Percentiles rank a stretch among this genome's conserved stretches.
These are phyloP conservation scores for Peronospora belbahrii DNA, from an alignment of 352 stramenopile species.

Conservation along the genomic window DNA sequence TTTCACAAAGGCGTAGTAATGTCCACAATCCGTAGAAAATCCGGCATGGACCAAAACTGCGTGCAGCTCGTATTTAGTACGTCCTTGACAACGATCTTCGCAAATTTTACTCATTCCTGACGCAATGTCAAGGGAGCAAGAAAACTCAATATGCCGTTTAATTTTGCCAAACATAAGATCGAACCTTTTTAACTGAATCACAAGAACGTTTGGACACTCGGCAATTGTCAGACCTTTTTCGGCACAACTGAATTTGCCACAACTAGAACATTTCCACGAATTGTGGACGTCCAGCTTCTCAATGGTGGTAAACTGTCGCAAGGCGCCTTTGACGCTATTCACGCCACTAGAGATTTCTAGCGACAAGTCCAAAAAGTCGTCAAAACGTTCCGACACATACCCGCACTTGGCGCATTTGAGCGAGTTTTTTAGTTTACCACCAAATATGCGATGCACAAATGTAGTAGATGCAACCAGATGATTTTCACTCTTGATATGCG, in stretches of 20 bases:
- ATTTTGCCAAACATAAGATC: constrained; percentile 85
- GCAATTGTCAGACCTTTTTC: constrained; percentile 82
- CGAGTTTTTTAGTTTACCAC: constrained; percentile 71
- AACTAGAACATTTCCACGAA: constrained; percentile 81
- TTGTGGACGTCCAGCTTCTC: constrained; percentile 83
- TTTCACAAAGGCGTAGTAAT: constrained; percentile 89
- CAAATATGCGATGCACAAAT: constrained; percentile 81
- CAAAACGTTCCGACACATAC: constrained; percentile 70
- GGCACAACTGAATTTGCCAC: constrained; percentile 63
- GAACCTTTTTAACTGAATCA: constrained; percentile 89
- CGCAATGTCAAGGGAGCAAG: constrained; percentile 53
- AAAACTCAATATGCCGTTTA: constrained; percentile 81
- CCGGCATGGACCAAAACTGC: constrained; percentile 84
- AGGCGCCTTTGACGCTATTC: constrained; percentile 57
- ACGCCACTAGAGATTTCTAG: constrained; percentile 79
- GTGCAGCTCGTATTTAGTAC: constrained; percentile 66
- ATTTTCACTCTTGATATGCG: constrained; percentile 63
- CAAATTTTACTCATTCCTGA: constrained; percentile 45
- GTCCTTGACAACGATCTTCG: constrained; percentile 39
- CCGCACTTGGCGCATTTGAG: constrained; percentile 82
- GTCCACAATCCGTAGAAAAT: constrained; percentile 82
- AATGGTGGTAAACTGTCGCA: constrained; percentile 75
- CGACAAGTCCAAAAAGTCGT: constrained; percentile 86
- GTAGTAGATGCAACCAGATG: constrained; percentile 55
- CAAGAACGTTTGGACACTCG: constrained; percentile 75